Evolutionary conservation across 2,329 filamentous ascomycete genomes (phyloP).

Genomic region (Monosporascus sp.): DNA sequence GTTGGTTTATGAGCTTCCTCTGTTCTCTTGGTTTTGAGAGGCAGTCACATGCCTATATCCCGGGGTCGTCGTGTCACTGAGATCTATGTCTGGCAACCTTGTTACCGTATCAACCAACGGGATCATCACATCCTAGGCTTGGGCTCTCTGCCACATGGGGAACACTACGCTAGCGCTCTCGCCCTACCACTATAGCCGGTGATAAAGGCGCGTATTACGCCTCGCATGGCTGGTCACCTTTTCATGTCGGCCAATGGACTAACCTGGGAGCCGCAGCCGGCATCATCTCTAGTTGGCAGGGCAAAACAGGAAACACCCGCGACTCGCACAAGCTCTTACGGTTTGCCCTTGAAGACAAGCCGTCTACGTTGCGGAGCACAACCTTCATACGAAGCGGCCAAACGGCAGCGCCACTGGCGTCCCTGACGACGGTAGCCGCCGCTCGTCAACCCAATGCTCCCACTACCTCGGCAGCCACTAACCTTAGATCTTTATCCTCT

Average conservation of each 20-base stretch:
- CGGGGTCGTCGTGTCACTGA: too few species aligned
- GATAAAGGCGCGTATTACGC: slow-evolving; percentile 33
- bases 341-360: slow-evolving; percentile 28
- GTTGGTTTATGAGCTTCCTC: too few species aligned
- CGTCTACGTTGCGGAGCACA: slow-evolving; percentile 21
- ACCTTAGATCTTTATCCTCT: not conserved
- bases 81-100: too few species aligned
- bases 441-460: too few species aligned
- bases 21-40: too few species aligned
- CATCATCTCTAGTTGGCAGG: slow-evolving; percentile 35
- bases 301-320: slow-evolving; percentile 38
- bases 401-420: not conserved
- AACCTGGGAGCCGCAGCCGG: slow-evolving; percentile 28
- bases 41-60: too few species aligned
- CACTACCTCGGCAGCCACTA: too few species aligned
- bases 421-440: not conserved
- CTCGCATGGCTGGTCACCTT: slow-evolving; percentile 17
- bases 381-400: slow-evolving; percentile 2
- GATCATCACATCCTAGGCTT: too few species aligned
- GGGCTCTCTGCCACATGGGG: too few species aligned
- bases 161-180: not conserved
- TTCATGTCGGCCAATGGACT: slow-evolving; percentile 18
- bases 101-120: too few species aligned
- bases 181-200: slow-evolving; percentile 19
- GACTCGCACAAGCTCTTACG: slow-evolving; percentile 43